A percentile compares a stretch with the other conserved stretches of the same genome.
phyloP scores from a whole-genome alignment of 257 asterid genomes.

The Scutellaria barbata region DNA sequence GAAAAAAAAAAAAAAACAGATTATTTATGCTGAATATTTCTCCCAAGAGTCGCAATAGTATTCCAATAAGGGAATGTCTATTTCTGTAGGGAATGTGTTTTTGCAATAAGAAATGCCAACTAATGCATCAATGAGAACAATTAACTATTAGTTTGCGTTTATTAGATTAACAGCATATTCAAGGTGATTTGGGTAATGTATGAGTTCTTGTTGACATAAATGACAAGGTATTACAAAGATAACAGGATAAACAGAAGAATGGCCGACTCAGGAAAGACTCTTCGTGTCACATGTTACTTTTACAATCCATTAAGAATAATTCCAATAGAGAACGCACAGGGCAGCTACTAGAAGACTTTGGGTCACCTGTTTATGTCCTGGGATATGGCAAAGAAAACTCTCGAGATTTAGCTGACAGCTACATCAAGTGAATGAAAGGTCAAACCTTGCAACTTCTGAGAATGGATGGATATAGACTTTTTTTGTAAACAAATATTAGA shows the following conservation, averaged over 20 bases:
- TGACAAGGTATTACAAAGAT: not conserved
- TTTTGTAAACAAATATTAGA: not conserved
- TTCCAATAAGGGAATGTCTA: not conserved
- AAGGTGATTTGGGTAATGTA: not conserved
- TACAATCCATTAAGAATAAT: not conserved
- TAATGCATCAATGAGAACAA: not conserved
- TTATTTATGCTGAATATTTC: slow-evolving; percentile 1
- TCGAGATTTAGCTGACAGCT: not conserved
- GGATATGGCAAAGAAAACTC: not conserved
- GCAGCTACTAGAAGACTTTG: not conserved
- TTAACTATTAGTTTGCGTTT: not conserved
- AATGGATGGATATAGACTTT: not conserved
- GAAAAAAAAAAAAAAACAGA: not conserved
- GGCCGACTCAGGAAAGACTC: not conserved
- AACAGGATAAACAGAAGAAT: not conserved
- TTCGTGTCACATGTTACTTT: not conserved
- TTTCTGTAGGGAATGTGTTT: no score
- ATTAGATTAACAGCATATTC: not conserved
- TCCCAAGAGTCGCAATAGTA: not conserved
- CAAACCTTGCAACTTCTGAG: not conserved
- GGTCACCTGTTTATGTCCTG: not conserved
- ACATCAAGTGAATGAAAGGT: not conserved
- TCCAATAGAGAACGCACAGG: not conserved
- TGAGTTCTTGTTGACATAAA: not conserved
- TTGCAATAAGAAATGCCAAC: no score